Base-by-base conservation (phyloP, 306 rosid species). In the Psophocarpus tetragonolobus region DNA sequence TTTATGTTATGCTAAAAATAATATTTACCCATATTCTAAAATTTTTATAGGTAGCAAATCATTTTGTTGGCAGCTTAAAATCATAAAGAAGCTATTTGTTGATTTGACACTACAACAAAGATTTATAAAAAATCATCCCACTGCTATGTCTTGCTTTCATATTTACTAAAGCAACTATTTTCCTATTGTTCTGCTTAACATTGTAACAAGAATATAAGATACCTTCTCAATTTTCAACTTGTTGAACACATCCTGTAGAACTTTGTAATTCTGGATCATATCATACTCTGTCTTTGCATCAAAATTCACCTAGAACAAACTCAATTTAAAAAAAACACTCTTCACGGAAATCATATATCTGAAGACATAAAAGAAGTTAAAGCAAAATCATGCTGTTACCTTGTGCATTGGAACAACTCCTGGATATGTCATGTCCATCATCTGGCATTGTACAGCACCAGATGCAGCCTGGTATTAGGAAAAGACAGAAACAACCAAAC, bases 331-430 rank as follows among this genome's bases (percentile, higher is more conserved):
- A 44, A 65, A 23, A 24, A 17, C 33, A 17, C 20, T 6, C 58
- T 33, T 24, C 15, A 56, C 6, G 12, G 2, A 76, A 26, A 76
- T n/a, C 47, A 41, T 29, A 67, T 45, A 76, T 21, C 53, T 71
- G 9, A 76, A 67, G 21, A 67, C 42, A 30, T 5, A 48, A 76
- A 30, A 39, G 54, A 76, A 65, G 18, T 48, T 13, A 48, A 71
- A 80, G 50, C 75, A 74, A 54, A 84, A 68, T 32, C 39, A 48
- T 29, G 27, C 44, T 65, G 35, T 80, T 79, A 92, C 97, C 95
- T 94, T 94, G 88, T 92, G 97, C 97, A 94, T 94, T 74, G 97
- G 98, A 82, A 94, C 98, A 61, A 81, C 91, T 81, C 98, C 97
- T 8, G 95, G 94, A 86, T 87, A 90, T 6, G 97, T 94, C 96